Evolutionary conservation across 768 basidiomycete genomes (phyloP).

Genomic region (Leccinum imitatum): DNA sequence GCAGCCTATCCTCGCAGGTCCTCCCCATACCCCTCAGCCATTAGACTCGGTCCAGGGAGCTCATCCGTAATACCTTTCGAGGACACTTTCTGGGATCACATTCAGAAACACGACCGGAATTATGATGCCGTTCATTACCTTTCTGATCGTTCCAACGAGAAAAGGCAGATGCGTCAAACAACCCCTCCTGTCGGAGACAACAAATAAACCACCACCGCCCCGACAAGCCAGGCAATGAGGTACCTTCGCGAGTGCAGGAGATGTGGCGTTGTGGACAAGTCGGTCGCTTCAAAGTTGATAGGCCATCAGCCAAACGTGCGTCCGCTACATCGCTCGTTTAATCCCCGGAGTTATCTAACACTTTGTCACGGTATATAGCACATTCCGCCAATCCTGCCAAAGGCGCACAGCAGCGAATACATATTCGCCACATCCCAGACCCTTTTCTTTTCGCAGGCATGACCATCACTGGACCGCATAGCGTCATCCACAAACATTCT

Average conservation of each 20-base stretch:
- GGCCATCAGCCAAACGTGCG: conserved; percentile 37
- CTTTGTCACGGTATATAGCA: conserved; percentile 25
- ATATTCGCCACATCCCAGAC: conserved; percentile 55
- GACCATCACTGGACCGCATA: conserved; percentile 53
- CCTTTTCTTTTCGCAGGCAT: conserved; percentile 41
- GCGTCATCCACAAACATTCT: conserved; percentile 81
- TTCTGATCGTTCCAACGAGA: conserved; percentile 61
- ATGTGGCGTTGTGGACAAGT: conserved; percentile 64
- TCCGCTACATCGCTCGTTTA: conserved; percentile 28
- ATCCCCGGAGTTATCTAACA: neutral
- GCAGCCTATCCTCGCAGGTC: conserved; percentile 9
- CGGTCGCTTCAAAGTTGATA: conserved; percentile 64
- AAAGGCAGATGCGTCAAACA: conserved; percentile 37
- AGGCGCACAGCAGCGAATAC: conserved; percentile 66
- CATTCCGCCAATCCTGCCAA: conserved; percentile 49
- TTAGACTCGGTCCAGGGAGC: conserved; percentile 30
- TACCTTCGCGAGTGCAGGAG: conserved; percentile 43
- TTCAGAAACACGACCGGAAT: conserved; percentile 39
- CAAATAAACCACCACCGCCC: conserved; percentile 11
- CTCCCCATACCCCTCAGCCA: conserved; percentile 29
- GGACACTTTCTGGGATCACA: conserved; percentile 40
- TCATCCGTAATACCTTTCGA: conserved; percentile 36
- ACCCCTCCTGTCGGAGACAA: conserved; percentile 28
- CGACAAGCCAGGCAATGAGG: conserved; percentile 20
- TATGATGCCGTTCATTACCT: conserved; percentile 44